Evolutionary conservation across 768 basidiomycete genomes (phyloP).

Genomic region (Neoboletus subvelutipes): DNA sequence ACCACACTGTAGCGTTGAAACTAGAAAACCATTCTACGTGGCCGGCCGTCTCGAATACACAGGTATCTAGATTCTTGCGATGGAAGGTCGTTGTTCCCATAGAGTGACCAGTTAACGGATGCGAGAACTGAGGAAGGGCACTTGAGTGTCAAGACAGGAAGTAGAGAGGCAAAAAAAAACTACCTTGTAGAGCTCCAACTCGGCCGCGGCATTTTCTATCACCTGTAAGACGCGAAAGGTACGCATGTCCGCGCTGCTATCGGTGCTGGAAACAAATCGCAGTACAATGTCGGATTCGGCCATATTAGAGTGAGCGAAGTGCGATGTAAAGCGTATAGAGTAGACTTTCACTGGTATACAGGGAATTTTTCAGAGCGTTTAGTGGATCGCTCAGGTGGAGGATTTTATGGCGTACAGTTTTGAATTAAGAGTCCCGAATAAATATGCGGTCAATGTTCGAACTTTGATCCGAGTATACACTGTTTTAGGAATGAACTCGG

Average conservation of each 20-base stretch:
- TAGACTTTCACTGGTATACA: background rate
- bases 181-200: conserved; percentile 47
- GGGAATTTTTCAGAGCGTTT: background rate
- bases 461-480: conserved; percentile 25
- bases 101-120: conserved; percentile 43
- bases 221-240: conserved; percentile 43
- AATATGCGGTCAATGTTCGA: conserved; percentile 14
- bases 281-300: conserved; percentile 38
- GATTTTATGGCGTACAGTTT: conserved; percentile 7
- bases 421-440: conserved; percentile 8
- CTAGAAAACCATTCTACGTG: conserved; percentile 52
- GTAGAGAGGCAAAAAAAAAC: background rate
- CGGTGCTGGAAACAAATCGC: conserved; percentile 36
- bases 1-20: conserved; percentile 44
- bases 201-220: conserved; percentile 25
- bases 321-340: background rate
- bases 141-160: background rate
- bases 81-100: conserved; percentile 47
- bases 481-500: conserved; percentile 17
- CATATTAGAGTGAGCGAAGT: conserved; percentile 22
- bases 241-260: conserved; percentile 39
- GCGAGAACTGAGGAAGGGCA: conserved; percentile 36
- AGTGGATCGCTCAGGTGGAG: background rate
- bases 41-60: conserved; percentile 51
- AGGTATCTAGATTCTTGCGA: conserved; percentile 45